phyloP scores from a whole-genome alignment of 129 eudicot genomes.

The Scalesia atractyloides region DNA sequence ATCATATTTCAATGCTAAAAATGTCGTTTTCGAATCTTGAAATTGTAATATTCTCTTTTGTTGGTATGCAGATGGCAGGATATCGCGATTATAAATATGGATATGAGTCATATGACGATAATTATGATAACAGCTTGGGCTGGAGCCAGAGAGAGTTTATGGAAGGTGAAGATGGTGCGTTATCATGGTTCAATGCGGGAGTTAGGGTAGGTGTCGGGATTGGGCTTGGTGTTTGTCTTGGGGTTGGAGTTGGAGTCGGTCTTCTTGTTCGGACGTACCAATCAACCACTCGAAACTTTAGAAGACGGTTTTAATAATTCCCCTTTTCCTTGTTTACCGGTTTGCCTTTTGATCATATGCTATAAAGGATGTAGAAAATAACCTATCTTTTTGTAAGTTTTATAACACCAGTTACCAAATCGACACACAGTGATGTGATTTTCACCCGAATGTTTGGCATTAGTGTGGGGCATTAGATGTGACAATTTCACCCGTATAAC shows the following conservation, averaged over 20 bases:
- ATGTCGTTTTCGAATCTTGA: neutral
- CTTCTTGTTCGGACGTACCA: conserved; percentile 76
- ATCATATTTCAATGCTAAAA: neutral
- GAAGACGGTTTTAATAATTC: conserved; percentile 59
- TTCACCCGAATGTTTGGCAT: conserved; percentile 16
- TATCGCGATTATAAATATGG: conserved; percentile 51
- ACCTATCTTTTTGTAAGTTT: conserved; percentile 17
- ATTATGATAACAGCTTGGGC: conserved; percentile 40
- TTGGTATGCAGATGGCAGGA: conserved; percentile 50
- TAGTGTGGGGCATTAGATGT: conserved; percentile 1
- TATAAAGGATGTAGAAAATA: conserved; percentile 23
- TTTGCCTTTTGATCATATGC: conserved; percentile 13
- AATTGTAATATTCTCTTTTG: neutral
- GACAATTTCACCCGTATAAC: neutral
- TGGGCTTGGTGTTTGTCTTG: conserved; percentile 88
- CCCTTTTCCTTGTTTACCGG: conserved; percentile 8
- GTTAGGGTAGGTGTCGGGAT: conserved; percentile 90
- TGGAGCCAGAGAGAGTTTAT: conserved; percentile 68
- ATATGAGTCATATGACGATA: conserved; percentile 38
- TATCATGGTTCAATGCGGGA: conserved; percentile 90
- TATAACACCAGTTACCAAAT: conserved; percentile 19
- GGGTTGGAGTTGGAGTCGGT: conserved; percentile 85
- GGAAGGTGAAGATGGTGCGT: conserved; percentile 86
- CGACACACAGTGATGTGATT: conserved; percentile 9
- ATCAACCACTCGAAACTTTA: conserved; percentile 65